Evolutionary conservation across 768 basidiomycete genomes (phyloP).

Genomic region (Mycena amicta): DNA sequence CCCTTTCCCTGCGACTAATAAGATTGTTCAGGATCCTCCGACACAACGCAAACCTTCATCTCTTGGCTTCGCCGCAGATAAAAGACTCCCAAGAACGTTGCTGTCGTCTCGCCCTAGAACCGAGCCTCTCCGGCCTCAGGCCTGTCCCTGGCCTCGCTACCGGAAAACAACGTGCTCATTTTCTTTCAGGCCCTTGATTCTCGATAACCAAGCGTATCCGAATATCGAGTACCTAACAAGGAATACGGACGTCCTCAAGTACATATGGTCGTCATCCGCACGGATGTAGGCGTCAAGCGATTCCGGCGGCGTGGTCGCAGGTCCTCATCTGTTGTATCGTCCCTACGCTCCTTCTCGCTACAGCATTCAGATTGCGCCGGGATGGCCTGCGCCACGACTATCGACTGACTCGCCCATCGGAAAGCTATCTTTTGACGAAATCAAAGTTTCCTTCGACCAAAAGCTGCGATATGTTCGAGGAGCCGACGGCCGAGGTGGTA

Average conservation of each 20-base stretch:
- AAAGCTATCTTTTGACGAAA: slow-evolving; percentile 12
- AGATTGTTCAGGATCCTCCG: slow-evolving; percentile 11
- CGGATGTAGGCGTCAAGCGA: slow-evolving; percentile 8
- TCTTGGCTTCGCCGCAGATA: slow-evolving; percentile 13
- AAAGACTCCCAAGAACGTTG: slow-evolving; percentile 20
- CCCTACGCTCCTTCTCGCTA: too few relatives aligned
- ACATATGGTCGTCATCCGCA: slow-evolving; percentile 22
- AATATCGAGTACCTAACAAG: slow-evolving; percentile 29
- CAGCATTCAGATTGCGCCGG: slow-evolving; percentile 39
- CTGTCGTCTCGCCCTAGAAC: slow-evolving; percentile 24
- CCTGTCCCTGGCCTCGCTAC: background rate
- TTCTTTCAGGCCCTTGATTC: slow-evolving; percentile 20
- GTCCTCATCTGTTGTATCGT: too few relatives aligned
- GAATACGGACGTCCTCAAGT: slow-evolving; percentile 25
- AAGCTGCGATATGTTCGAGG: slow-evolving; percentile 25
- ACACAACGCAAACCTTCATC: slow-evolving; percentile 16
- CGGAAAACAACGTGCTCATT: too few relatives aligned
- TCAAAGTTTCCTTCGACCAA: slow-evolving; percentile 26
- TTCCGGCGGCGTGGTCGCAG: slow-evolving; percentile 23
- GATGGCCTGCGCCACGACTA: slow-evolving; percentile 19
- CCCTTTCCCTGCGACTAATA: background rate
- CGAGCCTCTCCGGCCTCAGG: slow-evolving; percentile 32
- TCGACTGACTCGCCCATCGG: slow-evolving; percentile 5
- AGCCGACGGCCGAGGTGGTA: slow-evolving; percentile 5
- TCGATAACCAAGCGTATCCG: slow-evolving; percentile 16